Evolutionary conservation across 371 early-diverging fungal species (phyloP), one percentile per base, ranked within the genome.

Genomic region (Dichotomocladium elegans): DNA sequence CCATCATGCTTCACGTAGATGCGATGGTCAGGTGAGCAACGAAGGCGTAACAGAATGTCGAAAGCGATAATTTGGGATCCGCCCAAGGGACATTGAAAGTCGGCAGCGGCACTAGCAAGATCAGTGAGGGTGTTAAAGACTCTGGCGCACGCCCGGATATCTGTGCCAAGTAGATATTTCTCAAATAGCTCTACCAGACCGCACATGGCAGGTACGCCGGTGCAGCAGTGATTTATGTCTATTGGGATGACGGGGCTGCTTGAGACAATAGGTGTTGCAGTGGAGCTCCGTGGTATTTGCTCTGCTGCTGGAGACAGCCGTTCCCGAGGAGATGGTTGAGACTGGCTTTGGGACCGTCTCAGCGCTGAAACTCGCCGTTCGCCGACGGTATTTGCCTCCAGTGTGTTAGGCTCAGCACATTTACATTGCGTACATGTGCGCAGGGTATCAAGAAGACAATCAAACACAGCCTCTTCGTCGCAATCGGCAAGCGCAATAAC

Each of bases 11-110:
- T 60, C 21, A 72, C 47, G 35, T 72, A 82, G 17, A 85, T 61
- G 21, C 80, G 66, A 46, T 85, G 83, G 35, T 85, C 80, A 42
- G 78, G 66, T 49, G 77, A 70, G 46, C 81, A 81, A 26, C 83
- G 68, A 19, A 85, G 68, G 7, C 82, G 68, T 8, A 82, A 60
- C 27, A 83, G 45, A 22, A 81, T 59, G 44, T 82, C 82, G 33
- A 85, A 58, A 15, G 81, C 75, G 15, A 78, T 67, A 46, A 85
- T 58, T 47, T 79, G 73, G 41, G 74, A 72, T 8, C 73, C 78
- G 50, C 72, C 77, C 37, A 64, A 79, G 50, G 77, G 61, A 50
- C 72, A 70, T 4, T 54, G 33, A 14, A 68, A 24, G 52, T 66
- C 77, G 26, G 64, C 57, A 21, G 49, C 60, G 31, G 70, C 62